Evolutionary conservation across 768 basidiomycete genomes (phyloP).

Genomic region (Chalciporus chontae): DNA sequence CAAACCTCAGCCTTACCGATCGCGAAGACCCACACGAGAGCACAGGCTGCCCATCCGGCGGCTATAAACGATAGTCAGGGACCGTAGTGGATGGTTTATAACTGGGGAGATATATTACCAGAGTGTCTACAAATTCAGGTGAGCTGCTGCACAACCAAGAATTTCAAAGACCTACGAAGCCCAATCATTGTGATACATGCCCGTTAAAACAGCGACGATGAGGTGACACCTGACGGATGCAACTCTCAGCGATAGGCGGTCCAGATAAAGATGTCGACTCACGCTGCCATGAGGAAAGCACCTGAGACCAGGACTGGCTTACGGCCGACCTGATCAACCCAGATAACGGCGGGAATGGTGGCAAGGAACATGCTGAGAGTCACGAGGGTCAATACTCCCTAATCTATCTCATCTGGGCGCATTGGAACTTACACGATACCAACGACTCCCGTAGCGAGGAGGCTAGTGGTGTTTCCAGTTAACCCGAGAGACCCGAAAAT

Average conservation of each 20-base stretch:
- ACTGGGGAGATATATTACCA: not conserved
- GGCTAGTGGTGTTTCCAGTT: constrained; percentile 54
- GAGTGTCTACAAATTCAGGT: constrained; percentile 1
- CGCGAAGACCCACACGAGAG: constrained; percentile 71
- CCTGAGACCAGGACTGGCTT: constrained; percentile 73
- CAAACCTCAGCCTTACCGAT: constrained; percentile 39
- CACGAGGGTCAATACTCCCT: not conserved
- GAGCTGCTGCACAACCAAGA: not conserved
- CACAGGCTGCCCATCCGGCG: constrained; percentile 73
- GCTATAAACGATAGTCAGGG: constrained; percentile 28
- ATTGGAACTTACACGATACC: constrained; percentile 60
- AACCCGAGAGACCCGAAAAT: constrained; percentile 65
- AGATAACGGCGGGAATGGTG: constrained; percentile 80
- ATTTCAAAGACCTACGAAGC: constrained; percentile 31
- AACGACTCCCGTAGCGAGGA: constrained; percentile 68
- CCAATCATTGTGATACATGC: constrained; percentile 58
- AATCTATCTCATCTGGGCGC: not conserved
- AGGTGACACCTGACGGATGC: constrained; percentile 53
- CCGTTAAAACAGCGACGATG: constrained; percentile 64
- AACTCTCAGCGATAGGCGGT: constrained; percentile 13
- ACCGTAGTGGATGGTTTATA: not conserved
- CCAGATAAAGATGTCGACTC: constrained; percentile 17
- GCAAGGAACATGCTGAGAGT: constrained; percentile 61
- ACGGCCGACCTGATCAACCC: constrained; percentile 72
- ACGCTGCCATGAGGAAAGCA: constrained; percentile 69